A percentile compares a stretch with the other conserved stretches of the same genome.
These are phyloP conservation scores for Coemansia sp. DNA, from an alignment of 192 early-diverging fungal species.

Conservation along the genomic window DNA sequence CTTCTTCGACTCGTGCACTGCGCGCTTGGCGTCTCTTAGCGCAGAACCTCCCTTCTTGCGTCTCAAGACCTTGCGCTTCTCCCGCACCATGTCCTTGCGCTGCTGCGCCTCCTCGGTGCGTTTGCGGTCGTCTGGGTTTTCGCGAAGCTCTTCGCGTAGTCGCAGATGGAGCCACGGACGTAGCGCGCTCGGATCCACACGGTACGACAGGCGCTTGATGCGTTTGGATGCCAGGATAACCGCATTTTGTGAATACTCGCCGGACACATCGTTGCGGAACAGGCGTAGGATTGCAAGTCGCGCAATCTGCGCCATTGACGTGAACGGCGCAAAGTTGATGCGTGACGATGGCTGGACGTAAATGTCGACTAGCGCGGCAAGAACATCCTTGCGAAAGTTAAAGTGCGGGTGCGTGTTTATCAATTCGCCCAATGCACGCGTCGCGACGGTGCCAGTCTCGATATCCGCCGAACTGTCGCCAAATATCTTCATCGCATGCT, in stretches of 20 bases:
- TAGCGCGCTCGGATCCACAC: slow-evolving; percentile 65
- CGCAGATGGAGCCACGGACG: slow-evolving; percentile 78
- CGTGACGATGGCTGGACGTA: slow-evolving; percentile 59
- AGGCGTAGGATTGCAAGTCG: slow-evolving; percentile 75
- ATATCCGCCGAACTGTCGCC: slow-evolving; percentile 32
- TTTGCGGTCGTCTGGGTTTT: slow-evolving; percentile 56
- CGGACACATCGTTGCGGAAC: slow-evolving; percentile 82
- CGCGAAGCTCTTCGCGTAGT: slow-evolving; percentile 77
- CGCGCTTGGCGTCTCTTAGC: slow-evolving; percentile 52
- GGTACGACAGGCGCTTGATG: slow-evolving; percentile 78
- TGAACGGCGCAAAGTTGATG: slow-evolving; percentile 62
- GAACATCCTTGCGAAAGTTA: slow-evolving; percentile 90
- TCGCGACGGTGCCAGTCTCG: slow-evolving; percentile 60
- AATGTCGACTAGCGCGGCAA: slow-evolving; percentile 73
- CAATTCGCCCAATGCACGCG: slow-evolving; percentile 82
- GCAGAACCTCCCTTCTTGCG: slow-evolving; percentile 46
- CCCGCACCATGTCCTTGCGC: slow-evolving; percentile 54
- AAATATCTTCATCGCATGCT: slow-evolving; percentile 41
- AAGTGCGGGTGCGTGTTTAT: slow-evolving; percentile 85
- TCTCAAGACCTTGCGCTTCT: slow-evolving; percentile 32
- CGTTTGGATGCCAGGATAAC: slow-evolving; percentile 81
- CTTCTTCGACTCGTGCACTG: slow-evolving; percentile 64
- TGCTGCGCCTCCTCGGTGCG: slow-evolving; percentile 53
- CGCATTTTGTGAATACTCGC: slow-evolving; percentile 82
- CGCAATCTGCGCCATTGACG: slow-evolving; percentile 67